phyloP scores from a whole-genome alignment of 2,329 filamentous ascomycete species.

The Didymella pinodella region DNA sequence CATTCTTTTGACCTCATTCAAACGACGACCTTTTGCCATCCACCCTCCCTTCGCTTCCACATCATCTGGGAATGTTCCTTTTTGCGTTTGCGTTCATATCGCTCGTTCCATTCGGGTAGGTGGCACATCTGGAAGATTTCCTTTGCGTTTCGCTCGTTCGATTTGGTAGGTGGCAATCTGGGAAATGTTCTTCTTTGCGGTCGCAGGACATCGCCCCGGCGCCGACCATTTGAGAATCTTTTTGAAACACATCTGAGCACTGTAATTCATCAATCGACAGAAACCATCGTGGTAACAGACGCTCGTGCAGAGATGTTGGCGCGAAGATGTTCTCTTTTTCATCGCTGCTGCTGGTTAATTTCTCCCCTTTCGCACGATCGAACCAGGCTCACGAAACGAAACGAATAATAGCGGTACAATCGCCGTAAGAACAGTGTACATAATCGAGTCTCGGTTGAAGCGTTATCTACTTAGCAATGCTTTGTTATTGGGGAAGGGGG shows the following conservation, averaged over 20 bases:
- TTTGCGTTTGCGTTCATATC: slow-evolving; percentile 5
- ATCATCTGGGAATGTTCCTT: too few relatives aligned
- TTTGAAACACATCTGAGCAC: not conserved
- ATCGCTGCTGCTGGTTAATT: not conserved
- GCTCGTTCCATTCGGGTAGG: slow-evolving; percentile 27
- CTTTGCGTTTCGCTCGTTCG: slow-evolving; percentile 21
- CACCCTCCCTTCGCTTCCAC: too few relatives aligned
- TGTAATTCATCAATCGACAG: not conserved
- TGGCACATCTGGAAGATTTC: slow-evolving; percentile 5
- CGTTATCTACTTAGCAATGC: too few relatives aligned
- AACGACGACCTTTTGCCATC: too few relatives aligned
- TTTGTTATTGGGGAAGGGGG: too few relatives aligned
- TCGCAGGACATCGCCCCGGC: too few relatives aligned
- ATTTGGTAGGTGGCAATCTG: slow-evolving; percentile 23
- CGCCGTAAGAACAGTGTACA: too few relatives aligned
- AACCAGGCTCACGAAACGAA: too few relatives aligned
- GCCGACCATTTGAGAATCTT: not conserved
- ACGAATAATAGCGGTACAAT: too few relatives aligned
- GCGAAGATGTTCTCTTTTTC: not conserved
- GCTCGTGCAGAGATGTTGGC: not conserved
- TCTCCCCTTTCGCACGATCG: too few relatives aligned
- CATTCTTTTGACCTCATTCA: not conserved
- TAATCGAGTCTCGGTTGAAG: too few relatives aligned
- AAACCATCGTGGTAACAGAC: not conserved
- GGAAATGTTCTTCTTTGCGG: not conserved